A percentile compares a stretch with the other conserved stretches of the same genome.
These are phyloP conservation scores for Oryza coarctata DNA, from an alignment of 176 grass and related monocot species.

Conservation along the genomic window DNA sequence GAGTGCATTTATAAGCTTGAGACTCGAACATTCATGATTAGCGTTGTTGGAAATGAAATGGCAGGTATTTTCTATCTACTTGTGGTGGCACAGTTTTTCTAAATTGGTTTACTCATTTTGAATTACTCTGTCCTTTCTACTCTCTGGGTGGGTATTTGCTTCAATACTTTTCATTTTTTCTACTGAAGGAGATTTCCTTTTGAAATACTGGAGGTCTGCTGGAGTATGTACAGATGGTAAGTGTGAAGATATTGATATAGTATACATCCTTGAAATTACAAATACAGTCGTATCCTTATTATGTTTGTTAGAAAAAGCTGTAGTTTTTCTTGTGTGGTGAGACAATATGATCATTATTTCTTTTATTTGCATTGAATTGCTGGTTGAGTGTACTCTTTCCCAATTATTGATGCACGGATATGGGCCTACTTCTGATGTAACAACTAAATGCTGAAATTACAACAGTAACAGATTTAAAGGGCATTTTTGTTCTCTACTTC, in stretches of 20 bases:
- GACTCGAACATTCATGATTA: slow-evolving; percentile 79
- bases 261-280: slow-evolving; percentile 11
- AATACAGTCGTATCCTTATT: neutral
- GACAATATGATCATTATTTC: neutral
- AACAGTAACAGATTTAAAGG: neutral
- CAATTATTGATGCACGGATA: neutral
- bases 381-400: slow-evolving; percentile 3
- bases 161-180: neutral
- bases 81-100: neutral
- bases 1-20: slow-evolving; percentile 96
- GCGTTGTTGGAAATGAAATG: slow-evolving; percentile 81
- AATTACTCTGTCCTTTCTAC: slow-evolving; percentile 21
- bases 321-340: neutral
- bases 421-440: slow-evolving; percentile 4
- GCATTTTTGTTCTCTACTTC: slow-evolving; percentile 8
- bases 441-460: neutral
- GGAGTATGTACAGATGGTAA: slow-evolving; percentile 72
- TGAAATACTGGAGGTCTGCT: slow-evolving; percentile 76
- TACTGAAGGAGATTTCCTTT: slow-evolving; percentile 69
- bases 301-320: neutral
- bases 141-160: slow-evolving; percentile 36
- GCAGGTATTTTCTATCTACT: slow-evolving; percentile 57
- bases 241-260: neutral
- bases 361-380: slow-evolving; percentile 6
- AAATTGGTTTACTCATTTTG: slow-evolving; percentile 18